A percentile compares a stretch with the other conserved stretches of the same genome.
phyloP scores from a whole-genome alignment of 2,329 filamentous ascomycete species.

The Pseudopyricularia javanii region DNA sequence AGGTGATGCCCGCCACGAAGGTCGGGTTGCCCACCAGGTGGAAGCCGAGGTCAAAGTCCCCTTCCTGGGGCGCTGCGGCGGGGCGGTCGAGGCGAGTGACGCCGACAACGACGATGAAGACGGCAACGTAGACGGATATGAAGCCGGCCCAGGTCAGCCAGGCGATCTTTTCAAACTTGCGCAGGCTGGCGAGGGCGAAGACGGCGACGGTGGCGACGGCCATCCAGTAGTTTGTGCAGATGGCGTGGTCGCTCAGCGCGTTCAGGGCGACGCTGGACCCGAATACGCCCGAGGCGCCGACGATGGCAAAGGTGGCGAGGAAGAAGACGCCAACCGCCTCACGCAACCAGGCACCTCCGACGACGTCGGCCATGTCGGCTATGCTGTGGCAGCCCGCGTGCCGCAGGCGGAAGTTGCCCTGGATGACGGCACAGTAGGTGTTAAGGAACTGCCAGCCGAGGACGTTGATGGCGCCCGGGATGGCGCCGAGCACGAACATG shows the following conservation, averaged over 20 bases:
- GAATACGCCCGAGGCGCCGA: slow-evolving; percentile 37
- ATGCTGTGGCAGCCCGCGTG: slow-evolving; percentile 26
- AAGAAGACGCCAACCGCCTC: slow-evolving; percentile 44
- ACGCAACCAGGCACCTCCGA: slow-evolving; percentile 36
- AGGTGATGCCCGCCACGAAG: slow-evolving; percentile 46
- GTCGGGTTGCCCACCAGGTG: slow-evolving; percentile 39
- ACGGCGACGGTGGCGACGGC: slow-evolving; percentile 38
- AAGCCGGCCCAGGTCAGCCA: slow-evolving; percentile 53
- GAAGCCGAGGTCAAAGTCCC: slow-evolving; percentile 45
- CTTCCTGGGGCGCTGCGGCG: slow-evolving; percentile 31
- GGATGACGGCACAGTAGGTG: slow-evolving; percentile 25
- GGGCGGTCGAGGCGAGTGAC: slow-evolving; percentile 34
- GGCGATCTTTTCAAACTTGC: slow-evolving; percentile 47
- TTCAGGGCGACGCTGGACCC: slow-evolving; percentile 48
- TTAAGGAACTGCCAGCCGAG: slow-evolving; percentile 41
- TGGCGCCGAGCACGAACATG: slow-evolving; percentile 72
- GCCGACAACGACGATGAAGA: slow-evolving; percentile 48
- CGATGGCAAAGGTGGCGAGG: background rate
- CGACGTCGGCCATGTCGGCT: slow-evolving; percentile 43
- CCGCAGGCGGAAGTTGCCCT: slow-evolving; percentile 24
- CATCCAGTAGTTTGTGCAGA: slow-evolving; percentile 46
- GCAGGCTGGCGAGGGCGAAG: slow-evolving; percentile 35
- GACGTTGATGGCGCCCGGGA: slow-evolving; percentile 74
- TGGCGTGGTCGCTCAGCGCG: slow-evolving; percentile 41
- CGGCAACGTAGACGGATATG: slow-evolving; percentile 41